Conservation (phyloP, 176 grass and related monocot genomes). For the Avena sativa region DNA sequence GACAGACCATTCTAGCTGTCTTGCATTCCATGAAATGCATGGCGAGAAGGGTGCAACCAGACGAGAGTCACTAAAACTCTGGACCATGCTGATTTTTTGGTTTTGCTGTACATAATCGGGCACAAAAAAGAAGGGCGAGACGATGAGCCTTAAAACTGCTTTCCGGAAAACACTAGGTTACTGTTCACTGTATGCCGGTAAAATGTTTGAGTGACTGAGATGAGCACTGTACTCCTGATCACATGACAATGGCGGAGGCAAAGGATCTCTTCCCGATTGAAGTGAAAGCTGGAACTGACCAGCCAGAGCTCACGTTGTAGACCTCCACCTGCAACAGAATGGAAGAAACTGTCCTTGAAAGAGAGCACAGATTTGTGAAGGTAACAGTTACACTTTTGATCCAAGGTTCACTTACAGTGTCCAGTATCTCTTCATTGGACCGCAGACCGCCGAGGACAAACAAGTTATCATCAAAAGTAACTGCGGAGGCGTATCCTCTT, state of each 20-base stretch:
- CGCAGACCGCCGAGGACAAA: conserved; percentile 70
- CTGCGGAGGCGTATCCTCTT: conserved; percentile 71
- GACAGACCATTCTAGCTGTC: background rate
- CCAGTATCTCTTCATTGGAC: conserved; percentile 52
- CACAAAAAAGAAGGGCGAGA: conserved; percentile 19
- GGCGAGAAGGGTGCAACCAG: background rate
- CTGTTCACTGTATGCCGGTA: background rate
- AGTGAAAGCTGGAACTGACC: conserved; percentile 50
- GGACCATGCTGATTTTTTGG: background rate
- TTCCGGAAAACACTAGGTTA: background rate
- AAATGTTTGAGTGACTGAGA: conserved; percentile 18
- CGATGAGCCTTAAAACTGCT: conserved; percentile 5
- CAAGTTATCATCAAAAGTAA: conserved; percentile 56
- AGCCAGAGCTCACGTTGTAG: conserved; percentile 57
- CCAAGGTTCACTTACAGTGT: conserved; percentile 51
- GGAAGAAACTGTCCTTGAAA: conserved; percentile 25
- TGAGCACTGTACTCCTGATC: conserved; percentile 23
- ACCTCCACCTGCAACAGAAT: conserved; percentile 63
- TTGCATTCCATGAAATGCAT: background rate
- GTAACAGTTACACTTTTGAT: background rate
- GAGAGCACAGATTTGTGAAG: conserved; percentile 7
- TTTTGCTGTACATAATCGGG: conserved; percentile 35
- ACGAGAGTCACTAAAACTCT: background rate
- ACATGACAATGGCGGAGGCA: conserved; percentile 60
- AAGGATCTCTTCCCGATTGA: conserved; percentile 83